Evolutionary conservation across 805 yeast genomes (phyloP).

Genomic region (Limtongia smithiae): DNA sequence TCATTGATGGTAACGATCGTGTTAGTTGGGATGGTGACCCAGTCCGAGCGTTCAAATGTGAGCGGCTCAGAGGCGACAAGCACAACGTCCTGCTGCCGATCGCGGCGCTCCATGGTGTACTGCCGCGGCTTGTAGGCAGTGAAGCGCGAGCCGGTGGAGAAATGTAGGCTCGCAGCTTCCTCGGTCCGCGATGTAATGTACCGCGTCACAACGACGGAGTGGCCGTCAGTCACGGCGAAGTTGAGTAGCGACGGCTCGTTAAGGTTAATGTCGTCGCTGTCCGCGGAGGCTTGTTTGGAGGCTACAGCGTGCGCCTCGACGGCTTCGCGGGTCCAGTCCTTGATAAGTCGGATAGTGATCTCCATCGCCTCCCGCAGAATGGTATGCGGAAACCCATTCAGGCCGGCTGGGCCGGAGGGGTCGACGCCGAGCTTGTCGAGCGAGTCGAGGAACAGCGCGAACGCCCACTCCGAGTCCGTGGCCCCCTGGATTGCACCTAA

Average conservation of each 20-base stretch:
- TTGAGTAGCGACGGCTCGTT: constrained; percentile 81
- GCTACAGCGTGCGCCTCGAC: constrained; percentile 45
- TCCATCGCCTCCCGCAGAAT: constrained; percentile 65
- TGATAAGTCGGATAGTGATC: constrained; percentile 69
- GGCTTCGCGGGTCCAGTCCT: constrained; percentile 58
- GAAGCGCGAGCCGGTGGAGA: constrained; percentile 88
- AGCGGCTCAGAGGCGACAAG: constrained; percentile 96
- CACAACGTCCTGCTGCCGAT: constrained; percentile 89
- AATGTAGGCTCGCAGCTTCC: constrained; percentile 94
- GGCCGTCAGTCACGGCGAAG: constrained; percentile 94
- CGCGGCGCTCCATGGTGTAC: constrained; percentile 89
- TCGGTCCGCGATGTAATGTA: constrained; percentile 85
- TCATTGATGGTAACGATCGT: constrained; percentile 75
- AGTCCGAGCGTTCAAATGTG: constrained; percentile 90
- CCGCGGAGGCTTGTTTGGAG: constrained; percentile 39
- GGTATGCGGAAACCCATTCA: constrained; percentile 45
- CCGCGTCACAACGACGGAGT: constrained; percentile 76
- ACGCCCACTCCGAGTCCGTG: constrained; percentile 93
- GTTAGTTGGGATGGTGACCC: constrained; percentile 96
- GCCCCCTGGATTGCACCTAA: constrained; percentile 83
- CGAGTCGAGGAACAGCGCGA: constrained; percentile 81
- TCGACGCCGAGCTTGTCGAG: constrained; percentile 71
- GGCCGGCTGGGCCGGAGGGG: constrained; percentile 48
- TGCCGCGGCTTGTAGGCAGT: constrained; percentile 88
- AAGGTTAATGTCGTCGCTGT: constrained; percentile 22